Evolutionary conservation across 352 stramenopile genomes (phyloP).

Genomic region (Plasmopara viticola): DNA sequence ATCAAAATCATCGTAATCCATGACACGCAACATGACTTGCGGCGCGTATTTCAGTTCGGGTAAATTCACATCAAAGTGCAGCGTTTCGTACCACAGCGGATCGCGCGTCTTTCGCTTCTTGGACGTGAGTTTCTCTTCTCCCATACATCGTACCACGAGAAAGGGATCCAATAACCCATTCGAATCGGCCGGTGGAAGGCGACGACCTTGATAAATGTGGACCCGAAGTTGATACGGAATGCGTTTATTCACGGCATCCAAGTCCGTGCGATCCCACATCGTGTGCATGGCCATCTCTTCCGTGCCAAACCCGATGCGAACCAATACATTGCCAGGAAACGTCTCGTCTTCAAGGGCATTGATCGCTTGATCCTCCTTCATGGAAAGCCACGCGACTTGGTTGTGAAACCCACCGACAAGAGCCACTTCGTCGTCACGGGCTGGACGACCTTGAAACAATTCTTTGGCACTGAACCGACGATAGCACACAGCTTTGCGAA

Average conservation of each 20-base stretch:
- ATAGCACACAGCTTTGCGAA: constrained; percentile 64
- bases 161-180: constrained; percentile 84
- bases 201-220: constrained; percentile 79
- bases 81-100: constrained; percentile 83
- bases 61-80: constrained; percentile 84
- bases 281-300: constrained; percentile 58
- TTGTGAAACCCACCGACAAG: constrained; percentile 39
- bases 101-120: constrained; percentile 77
- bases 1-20: constrained; percentile 78
- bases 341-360: constrained; percentile 68
- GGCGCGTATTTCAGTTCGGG: constrained; percentile 69
- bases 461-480: constrained; percentile 75
- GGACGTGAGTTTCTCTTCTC: constrained; percentile 61
- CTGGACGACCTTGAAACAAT: constrained; percentile 37
- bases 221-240: constrained; percentile 80
- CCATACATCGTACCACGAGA: constrained; percentile 72
- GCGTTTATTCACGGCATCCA: constrained; percentile 65
- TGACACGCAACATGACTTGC: constrained; percentile 73
- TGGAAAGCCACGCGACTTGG: constrained; percentile 60
- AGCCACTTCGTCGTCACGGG: constrained; percentile 4
- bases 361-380: constrained; percentile 79
- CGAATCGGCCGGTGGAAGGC: constrained; percentile 72
- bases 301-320: constrained; percentile 70
- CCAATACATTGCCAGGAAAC: constrained; percentile 79
- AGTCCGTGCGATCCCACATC: constrained; percentile 44